Percentiles rank a stretch among this genome's conserved stretches.
Conservation (phyloP, 257 asterid genomes). For the Solanum dulcamara region DNA sequence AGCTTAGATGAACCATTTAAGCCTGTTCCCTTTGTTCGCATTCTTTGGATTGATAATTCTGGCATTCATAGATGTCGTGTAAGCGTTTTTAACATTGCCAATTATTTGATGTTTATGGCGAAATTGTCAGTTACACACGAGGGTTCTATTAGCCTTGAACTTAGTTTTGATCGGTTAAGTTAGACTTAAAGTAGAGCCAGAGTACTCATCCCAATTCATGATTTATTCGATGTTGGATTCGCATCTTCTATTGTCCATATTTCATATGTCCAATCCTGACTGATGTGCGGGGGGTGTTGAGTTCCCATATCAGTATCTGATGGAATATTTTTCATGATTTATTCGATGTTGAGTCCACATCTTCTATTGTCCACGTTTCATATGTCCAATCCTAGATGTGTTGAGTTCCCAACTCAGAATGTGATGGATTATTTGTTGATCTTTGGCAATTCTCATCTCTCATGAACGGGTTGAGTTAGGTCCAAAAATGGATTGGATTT, state of each 20-base stretch:
- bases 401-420: background rate
- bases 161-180: too few species aligned
- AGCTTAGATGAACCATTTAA: background rate
- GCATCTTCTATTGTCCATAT: too few species aligned
- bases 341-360: background rate
- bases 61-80: conserved; percentile 94
- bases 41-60: conserved; percentile 80
- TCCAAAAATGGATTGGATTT: background rate
- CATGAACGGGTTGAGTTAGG: background rate
- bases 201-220: background rate
- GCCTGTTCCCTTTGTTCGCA: conserved; percentile 43
- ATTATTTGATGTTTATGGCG: background rate
- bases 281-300: too few species aligned
- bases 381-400: background rate
- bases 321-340: background rate
- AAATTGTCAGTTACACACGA: too few species aligned
- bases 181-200: background rate
- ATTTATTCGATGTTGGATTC: background rate
- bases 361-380: background rate
- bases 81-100: conserved; percentile 8
- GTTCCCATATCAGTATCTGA: too few species aligned
- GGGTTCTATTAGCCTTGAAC: too few species aligned
- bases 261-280: too few species aligned
- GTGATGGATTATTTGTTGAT: background rate
- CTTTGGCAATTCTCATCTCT: background rate